Conservation (phyloP, 495 filamentous ascomycete genomes). For the Diplogelasinospora grovesii region DNA sequence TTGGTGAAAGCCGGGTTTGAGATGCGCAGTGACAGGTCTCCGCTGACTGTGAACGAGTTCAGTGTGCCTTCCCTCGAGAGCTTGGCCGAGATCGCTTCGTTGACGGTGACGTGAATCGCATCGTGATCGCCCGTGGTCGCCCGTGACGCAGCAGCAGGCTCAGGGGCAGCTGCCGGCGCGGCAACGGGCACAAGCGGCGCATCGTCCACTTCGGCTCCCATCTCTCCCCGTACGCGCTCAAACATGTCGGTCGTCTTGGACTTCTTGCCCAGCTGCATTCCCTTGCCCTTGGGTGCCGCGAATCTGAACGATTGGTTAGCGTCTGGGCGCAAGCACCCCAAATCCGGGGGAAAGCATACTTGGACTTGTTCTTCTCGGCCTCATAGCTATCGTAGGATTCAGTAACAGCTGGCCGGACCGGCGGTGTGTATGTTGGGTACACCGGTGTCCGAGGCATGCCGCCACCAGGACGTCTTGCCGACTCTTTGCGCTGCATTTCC, state of each 20-base stretch:
- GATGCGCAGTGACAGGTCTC: constrained; percentile 83
- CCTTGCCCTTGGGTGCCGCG: constrained; percentile 77
- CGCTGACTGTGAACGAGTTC: constrained; percentile 79
- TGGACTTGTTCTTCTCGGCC: constrained; percentile 91
- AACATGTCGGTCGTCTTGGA: constrained; percentile 95
- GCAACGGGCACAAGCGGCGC: constrained; percentile 67
- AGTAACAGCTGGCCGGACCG: constrained; percentile 60
- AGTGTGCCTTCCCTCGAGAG: constrained; percentile 78
- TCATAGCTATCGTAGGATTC: constrained; percentile 91
- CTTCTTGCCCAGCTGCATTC: constrained; percentile 98
- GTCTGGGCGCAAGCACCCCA: no score
- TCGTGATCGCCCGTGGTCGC: constrained; percentile 64
- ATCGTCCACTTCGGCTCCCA: constrained; percentile 71
- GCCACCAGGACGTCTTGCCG: constrained; percentile 47
- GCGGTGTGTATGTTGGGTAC: constrained; percentile 86
- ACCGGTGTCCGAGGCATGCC: constrained; percentile 62
- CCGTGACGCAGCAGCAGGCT: constrained; percentile 53
- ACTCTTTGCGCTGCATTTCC: constrained; percentile 95
- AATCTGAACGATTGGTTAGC: constrained; percentile 29
- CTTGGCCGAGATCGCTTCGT: constrained; percentile 80
- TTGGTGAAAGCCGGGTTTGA: constrained; percentile 81
- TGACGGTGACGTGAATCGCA: constrained; percentile 77
- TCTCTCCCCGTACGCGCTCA: constrained; percentile 83
- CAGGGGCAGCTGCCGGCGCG: constrained; percentile 46
- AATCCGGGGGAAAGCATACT: constrained; percentile 48